These are phyloP conservation scores for Pulveroboletus sp. DNA, from an alignment of 768 basidiomycete species.

Conservation along the genomic window DNA sequence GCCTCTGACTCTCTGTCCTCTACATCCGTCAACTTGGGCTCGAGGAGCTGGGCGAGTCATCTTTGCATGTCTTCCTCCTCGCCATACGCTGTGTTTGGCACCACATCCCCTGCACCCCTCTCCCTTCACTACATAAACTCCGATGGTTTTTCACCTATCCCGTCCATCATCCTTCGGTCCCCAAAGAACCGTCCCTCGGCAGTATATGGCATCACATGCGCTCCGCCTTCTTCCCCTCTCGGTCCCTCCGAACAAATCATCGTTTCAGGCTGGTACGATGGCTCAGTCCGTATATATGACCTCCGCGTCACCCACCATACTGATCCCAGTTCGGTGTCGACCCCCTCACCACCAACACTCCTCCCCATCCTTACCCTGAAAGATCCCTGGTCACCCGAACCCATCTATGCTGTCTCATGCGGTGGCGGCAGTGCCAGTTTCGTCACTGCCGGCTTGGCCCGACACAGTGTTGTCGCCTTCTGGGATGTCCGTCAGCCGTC, in stretches of 20 bases:
- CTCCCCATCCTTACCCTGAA: constrained; percentile 57
- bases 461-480: constrained; percentile 75
- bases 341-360: constrained; percentile 35
- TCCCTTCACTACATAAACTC: constrained; percentile 52
- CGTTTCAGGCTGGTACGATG: constrained; percentile 83
- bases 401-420: constrained; percentile 73
- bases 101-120: constrained; percentile 55
- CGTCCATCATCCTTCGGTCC: constrained; percentile 49
- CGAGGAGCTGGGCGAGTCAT: constrained; percentile 62
- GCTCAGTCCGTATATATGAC: constrained; percentile 70
- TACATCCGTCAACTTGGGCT: constrained; percentile 41
- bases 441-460: constrained; percentile 73
- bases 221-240: constrained; percentile 62
- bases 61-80: constrained; percentile 50
- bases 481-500: constrained; percentile 73
- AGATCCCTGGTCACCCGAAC: constrained; percentile 69
- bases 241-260: constrained; percentile 70
- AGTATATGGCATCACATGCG: constrained; percentile 68
- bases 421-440: constrained; percentile 69
- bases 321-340: background rate
- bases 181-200: constrained; percentile 43
- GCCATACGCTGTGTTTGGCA: constrained; percentile 69
- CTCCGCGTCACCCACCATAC: constrained; percentile 47
- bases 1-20: constrained; percentile 16
- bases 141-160: constrained; percentile 42